Evolutionary conservation across 2,329 filamentous ascomycete genomes (phyloP), one percentile per base, ranked within the genome.

Genomic region (Diaporthe sp.): DNA sequence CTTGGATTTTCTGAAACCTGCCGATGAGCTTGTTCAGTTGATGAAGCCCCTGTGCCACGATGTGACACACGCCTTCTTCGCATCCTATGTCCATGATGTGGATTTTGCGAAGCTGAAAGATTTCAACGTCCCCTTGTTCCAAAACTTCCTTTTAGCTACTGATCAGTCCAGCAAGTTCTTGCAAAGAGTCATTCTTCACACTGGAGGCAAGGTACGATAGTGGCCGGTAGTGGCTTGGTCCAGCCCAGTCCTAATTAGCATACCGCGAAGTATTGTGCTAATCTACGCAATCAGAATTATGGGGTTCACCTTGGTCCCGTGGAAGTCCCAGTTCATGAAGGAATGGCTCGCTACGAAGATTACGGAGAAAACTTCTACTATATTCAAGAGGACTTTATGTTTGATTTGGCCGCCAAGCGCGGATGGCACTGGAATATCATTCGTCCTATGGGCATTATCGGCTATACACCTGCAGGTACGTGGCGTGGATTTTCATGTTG

Each of bases 281-380:
- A 82, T 1, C 85, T 15, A 78, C 13, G 15, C 33, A 12, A 80
- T 38, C 86, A 88, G 77, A 84, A 88, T 72, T 88, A 88, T 75
- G 85, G 85, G 22, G 84, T 88, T 3, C 87, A 88, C 73, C 80
- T 88, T 1, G 86, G 86, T 1, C 80, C 78, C 2, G 78, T 81
- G 2, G 87, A 87, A 74, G 82, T 84, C 60, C 86, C 85, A 6
- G 82, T 87, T 77, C 76, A 82, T n/a, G 86, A 88, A 76, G 78
- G 79, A 1, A 83, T 86, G 64, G 81, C 82, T 4, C 83, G 82
- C 78, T 77, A 87, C 4, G 82, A 82, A 13, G 79, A 80, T 4
- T 78, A 80, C 52, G 85, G 84, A 6, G 80, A 82, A 6, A 88
- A 86, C 77, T 88, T 87, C 78, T 88, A 88, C 77, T 87, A 87